These are phyloP conservation scores for Punica granatum DNA, from an alignment of 345 rosid genomes.

Conservation along the genomic window DNA sequence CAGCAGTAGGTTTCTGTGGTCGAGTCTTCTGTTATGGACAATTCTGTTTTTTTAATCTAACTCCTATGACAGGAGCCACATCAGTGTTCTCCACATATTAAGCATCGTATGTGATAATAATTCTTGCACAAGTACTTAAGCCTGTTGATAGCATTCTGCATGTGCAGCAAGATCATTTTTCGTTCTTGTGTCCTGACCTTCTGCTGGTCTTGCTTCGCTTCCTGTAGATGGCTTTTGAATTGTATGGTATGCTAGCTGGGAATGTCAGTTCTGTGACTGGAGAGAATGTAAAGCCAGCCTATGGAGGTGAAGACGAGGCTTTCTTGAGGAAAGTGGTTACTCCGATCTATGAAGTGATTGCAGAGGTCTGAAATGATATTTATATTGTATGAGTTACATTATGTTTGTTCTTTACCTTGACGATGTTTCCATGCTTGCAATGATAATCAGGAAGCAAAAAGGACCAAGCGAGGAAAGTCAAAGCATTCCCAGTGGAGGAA, in stretches of 20 bases:
- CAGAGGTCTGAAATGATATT: constrained; percentile 34
- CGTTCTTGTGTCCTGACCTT: neutral
- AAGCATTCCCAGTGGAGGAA: constrained; percentile 99
- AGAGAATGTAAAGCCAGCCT: constrained; percentile 94
- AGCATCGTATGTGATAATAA: neutral
- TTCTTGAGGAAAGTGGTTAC: constrained; percentile 87
- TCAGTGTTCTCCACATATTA: neutral
- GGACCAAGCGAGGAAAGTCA: constrained; percentile 76
- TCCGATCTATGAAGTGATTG: constrained; percentile 83
- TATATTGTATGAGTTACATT: constrained; percentile 1
- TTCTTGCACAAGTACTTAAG: neutral
- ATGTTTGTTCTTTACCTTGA: neutral
- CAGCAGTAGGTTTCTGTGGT: too few species aligned
- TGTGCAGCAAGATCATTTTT: neutral
- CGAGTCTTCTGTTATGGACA: too few species aligned
- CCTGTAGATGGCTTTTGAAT: constrained; percentile 93
- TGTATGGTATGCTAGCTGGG: constrained; percentile 97
- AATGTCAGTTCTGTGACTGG: constrained; percentile 98
- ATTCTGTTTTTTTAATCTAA: too few species aligned
- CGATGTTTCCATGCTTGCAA: constrained; percentile 10
- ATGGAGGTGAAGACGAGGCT: constrained; percentile 97
- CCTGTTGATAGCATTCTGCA: neutral
- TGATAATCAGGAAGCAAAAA: constrained; percentile 70
- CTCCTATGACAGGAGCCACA: too few species aligned
- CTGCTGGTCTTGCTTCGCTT: constrained; percentile 9